These are phyloP conservation scores for Tolypocladium cylindrosporum DNA, from an alignment of 2,329 filamentous ascomycete species.

Conservation along the genomic window DNA sequence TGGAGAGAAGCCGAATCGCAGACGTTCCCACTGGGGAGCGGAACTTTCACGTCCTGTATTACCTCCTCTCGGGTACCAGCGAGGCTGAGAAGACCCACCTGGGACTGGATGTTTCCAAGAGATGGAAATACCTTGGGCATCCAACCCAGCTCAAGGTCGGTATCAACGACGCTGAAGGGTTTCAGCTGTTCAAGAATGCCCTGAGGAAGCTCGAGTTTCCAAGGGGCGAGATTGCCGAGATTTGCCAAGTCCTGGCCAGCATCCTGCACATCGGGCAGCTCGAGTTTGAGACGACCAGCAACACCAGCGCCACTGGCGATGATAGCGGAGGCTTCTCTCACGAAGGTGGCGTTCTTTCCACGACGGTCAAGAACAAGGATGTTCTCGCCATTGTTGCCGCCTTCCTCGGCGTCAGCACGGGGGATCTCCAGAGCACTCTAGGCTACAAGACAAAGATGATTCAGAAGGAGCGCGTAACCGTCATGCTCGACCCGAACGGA, in stretches of 20 bases:
- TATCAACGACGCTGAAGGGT: slow-evolving; percentile 91
- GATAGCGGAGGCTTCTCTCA: slow-evolving; percentile 96
- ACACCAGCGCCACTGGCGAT: slow-evolving; percentile 69
- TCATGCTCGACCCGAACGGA: slow-evolving; percentile 90
- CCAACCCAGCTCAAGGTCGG: slow-evolving; percentile 95
- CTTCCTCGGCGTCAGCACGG: slow-evolving; percentile 79
- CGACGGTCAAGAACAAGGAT: slow-evolving; percentile 88
- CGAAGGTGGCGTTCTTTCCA: slow-evolving; percentile 79
- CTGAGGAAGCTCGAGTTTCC: slow-evolving; percentile 91
- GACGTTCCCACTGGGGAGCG: slow-evolving; percentile 91
- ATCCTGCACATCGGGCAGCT: slow-evolving; percentile 98
- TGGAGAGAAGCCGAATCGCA: slow-evolving; percentile 85
- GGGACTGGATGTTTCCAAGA: slow-evolving; percentile 52
- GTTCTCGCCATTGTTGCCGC: slow-evolving; percentile 76
- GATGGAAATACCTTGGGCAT: slow-evolving; percentile 94
- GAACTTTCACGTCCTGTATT: slow-evolving; percentile 94
- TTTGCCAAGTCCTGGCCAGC: slow-evolving; percentile 86
- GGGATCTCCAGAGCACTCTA: slow-evolving; percentile 76
- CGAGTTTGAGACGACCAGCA: slow-evolving; percentile 76
- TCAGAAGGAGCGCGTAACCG: slow-evolving; percentile 91
- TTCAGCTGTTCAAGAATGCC: slow-evolving; percentile 95
- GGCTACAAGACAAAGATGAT: slow-evolving; percentile 97
- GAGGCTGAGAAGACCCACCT: slow-evolving; percentile 83
- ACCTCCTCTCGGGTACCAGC: slow-evolving; percentile 86
- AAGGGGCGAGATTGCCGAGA: slow-evolving; percentile 85